Evolutionary conservation across 2,329 filamentous ascomycete genomes (phyloP), one percentile per base, ranked within the genome.

Genomic region (Diaporthe vexans): DNA sequence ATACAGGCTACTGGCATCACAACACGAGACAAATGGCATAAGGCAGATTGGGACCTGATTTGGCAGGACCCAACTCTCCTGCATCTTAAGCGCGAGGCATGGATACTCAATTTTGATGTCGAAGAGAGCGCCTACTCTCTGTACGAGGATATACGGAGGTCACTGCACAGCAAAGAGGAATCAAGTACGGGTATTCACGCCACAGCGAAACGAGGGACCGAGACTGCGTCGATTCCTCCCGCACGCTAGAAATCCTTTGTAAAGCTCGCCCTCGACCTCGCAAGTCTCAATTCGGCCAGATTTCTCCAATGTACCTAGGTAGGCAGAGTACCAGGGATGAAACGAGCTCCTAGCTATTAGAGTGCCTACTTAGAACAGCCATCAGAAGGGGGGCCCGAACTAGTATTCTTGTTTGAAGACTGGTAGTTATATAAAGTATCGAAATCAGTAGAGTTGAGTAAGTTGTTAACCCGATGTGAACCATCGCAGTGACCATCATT

Each of bases 21-120:
- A 65, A 86, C 86, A 2, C 81, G 86, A 43, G 85, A 88, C 76
- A 85, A 85, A 79, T 89, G 87, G 87, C 87, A 89, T 79, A 87
- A 86, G 78, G 87, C 86, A 10, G 85, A 87, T 78, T 88, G 85
- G 82, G 81, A 81, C 40, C 83, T 82, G 33, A 85, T 86, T n/a
- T 84, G 83, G 77, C 81, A 84, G 76, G 81, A 86, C 68, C 86
- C 85, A 0, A 81, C 84, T 74, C 82, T 81, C 26, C 82, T 88
- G 76, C 83, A 86, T 71, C 78, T 88, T 67, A 80, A 84, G 15
- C 82, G 86, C 51, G 86, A 88, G 76, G 84, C 83, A 70, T 88
- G 87, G 86, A 80, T 89, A 11, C 81, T 88, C 29, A 80, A 83
- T 52, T 87, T 88, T 76, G 87, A 89, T 77, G 84, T 86, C 35